phyloP scores from a whole-genome alignment of 176 grass and related monocot species.

The Lolium perenne region DNA sequence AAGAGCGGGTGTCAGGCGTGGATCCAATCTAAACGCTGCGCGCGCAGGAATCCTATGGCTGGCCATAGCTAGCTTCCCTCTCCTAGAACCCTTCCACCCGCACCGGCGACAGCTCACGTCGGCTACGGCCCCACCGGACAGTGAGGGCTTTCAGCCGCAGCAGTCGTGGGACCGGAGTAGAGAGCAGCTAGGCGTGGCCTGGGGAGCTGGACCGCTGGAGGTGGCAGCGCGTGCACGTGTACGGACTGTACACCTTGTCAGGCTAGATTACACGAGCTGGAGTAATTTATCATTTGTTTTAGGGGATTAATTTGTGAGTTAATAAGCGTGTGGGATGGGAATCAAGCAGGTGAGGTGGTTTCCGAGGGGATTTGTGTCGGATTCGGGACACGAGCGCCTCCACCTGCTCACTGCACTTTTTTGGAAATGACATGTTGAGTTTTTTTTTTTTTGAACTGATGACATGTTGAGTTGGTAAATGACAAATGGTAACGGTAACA shows the following conservation, averaged over 20 bases:
- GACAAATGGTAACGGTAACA: too few relatives aligned
- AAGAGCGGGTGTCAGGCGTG: not conserved
- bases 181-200: not conserved
- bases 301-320: too few relatives aligned
- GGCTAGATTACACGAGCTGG: not conserved
- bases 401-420: too few relatives aligned
- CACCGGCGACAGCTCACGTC: not conserved
- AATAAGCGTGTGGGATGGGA: not conserved
- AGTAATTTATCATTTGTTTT: too few relatives aligned
- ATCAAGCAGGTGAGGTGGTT: not conserved
- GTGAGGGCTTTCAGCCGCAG: not conserved
- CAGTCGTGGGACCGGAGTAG: not conserved
- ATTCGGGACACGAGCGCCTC: not conserved
- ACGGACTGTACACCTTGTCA: not conserved
- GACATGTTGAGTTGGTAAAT: too few relatives aligned
- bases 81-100: not conserved
- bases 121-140: not conserved
- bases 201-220: not conserved
- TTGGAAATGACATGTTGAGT: too few relatives aligned
- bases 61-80: too few relatives aligned
- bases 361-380: not conserved
- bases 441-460: too few relatives aligned
- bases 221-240: conserved; percentile 1
- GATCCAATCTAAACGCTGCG: conserved; percentile 5
- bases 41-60: conserved; percentile 35